These are phyloP conservation scores for Pichia terricola DNA, from an alignment of 1,139 yeast species.

Conservation along the genomic window DNA sequence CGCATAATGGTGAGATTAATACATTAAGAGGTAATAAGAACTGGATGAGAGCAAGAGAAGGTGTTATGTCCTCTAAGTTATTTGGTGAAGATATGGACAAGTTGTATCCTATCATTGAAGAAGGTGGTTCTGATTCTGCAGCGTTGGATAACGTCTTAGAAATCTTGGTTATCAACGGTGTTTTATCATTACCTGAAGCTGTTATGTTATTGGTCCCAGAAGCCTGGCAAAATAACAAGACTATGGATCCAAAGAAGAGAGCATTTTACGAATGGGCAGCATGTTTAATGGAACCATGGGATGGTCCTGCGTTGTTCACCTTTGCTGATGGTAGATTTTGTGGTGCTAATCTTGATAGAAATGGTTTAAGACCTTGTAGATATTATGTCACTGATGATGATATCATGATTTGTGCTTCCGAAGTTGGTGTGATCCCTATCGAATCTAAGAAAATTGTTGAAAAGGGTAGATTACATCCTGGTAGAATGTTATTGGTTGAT, in stretches of 20 bases:
- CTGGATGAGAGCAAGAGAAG: constrained; percentile 99
- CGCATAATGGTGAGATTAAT: constrained; percentile 98
- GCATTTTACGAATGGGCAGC: constrained; percentile 99
- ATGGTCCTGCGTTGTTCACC: constrained; percentile 95
- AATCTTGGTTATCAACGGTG: constrained; percentile 84
- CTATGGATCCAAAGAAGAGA: constrained; percentile 81
- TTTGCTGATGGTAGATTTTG: constrained; percentile 97
- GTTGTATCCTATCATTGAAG: constrained; percentile 91
- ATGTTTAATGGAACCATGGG: constrained; percentile 99
- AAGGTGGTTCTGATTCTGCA: constrained; percentile 99
- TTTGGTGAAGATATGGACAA: constrained; percentile 90
- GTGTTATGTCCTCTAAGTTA: constrained; percentile 79
- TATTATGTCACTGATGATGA: constrained; percentile 92
- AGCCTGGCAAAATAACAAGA: constrained; percentile 87
- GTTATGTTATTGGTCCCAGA: constrained; percentile 96
- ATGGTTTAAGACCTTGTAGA: constrained; percentile 97
- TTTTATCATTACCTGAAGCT: constrained; percentile 88
- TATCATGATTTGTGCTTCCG: constrained; percentile 95
- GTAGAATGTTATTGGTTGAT: constrained; percentile 92
- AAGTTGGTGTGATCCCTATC: constrained; percentile 92
- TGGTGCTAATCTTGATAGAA: constrained; percentile 96
- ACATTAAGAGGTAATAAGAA: constrained; percentile 95
- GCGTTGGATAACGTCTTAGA: constrained; percentile 95
- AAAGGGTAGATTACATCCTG: constrained; percentile 93
- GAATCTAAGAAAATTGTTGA: constrained; percentile 71